A percentile compares a stretch with the other conserved stretches of the same genome.
phyloP scores from a whole-genome alignment of 768 basidiomycete genomes.

The Boletus pseudo-olivaceus region DNA sequence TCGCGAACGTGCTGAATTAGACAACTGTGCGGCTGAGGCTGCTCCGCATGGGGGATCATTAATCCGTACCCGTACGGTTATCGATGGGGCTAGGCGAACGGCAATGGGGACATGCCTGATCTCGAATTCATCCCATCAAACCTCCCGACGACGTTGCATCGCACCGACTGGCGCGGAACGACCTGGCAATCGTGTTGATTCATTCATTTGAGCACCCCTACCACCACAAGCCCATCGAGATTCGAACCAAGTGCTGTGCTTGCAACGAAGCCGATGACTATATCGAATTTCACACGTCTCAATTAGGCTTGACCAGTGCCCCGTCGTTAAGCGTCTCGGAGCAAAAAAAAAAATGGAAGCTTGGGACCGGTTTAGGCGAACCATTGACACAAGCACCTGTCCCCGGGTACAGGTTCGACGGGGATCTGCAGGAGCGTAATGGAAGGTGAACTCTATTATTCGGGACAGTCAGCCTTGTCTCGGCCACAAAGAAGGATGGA shows the following conservation, averaged over 20 bases:
- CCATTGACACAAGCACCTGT: conserved; percentile 11
- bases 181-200: conserved; percentile 17
- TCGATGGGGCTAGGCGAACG: conserved; percentile 16
- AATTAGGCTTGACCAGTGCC: conserved; percentile 7
- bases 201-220: conserved; percentile 17
- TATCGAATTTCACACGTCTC: conserved; percentile 9
- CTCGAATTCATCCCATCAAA: no score
- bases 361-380: conserved; percentile 17
- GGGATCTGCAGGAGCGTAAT: conserved; percentile 13
- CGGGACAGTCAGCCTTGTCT: conserved; percentile 9
- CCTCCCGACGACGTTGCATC: no score
- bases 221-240: conserved; percentile 23
- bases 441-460: conserved; percentile 11
- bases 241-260: conserved; percentile 14
- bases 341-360: conserved; percentile 28
- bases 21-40: conserved; percentile 14
- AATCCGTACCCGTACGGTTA: conserved; percentile 18
- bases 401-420: conserved; percentile 22
- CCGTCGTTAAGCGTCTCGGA: conserved; percentile 26
- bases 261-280: conserved; percentile 20
- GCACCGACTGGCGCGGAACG: conserved; percentile 27
- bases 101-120: no score
- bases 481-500: conserved; percentile 8
- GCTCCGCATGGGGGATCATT: conserved; percentile 24
- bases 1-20: conserved; percentile 24